A percentile compares a stretch with the other conserved stretches of the same genome.
These are phyloP conservation scores for Aegilops sharonensis DNA, from an alignment of 176 grass and related monocot genomes.

Conservation along the genomic window DNA sequence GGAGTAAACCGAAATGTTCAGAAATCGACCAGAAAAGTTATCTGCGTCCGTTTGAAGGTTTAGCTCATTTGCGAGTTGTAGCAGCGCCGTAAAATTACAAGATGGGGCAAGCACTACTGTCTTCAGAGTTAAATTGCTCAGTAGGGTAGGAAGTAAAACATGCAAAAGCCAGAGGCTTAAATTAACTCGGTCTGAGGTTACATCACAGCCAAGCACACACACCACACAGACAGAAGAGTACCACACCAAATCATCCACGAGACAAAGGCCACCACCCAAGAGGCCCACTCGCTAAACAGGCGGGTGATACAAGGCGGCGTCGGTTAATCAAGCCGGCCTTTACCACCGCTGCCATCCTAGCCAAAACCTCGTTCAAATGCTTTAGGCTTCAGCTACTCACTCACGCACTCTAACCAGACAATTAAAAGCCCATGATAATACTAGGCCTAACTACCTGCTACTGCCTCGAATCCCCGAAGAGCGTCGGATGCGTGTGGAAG, in stretches of 20 bases:
- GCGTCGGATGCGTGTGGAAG: background rate
- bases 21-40: too few species aligned
- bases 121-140: background rate
- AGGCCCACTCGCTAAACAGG: constrained; percentile 28
- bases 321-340: constrained; percentile 11
- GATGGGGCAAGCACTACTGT: background rate
- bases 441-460: constrained; percentile 15
- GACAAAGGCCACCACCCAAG: constrained; percentile 12
- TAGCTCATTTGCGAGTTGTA: too few species aligned
- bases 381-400: background rate
- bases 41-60: too few species aligned
- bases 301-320: constrained; percentile 51
- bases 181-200: background rate
- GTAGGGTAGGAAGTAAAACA: background rate
- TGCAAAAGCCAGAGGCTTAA: background rate
- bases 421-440: constrained; percentile 28
- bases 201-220: background rate
- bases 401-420: background rate
- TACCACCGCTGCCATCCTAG: constrained; percentile 51
- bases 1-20: too few species aligned
- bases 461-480: constrained; percentile 11
- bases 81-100: too few species aligned
- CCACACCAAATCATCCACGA: background rate
- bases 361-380: constrained; percentile 4
- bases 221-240: background rate